Conservation (phyloP, 169 alveolate species). For the Eimeria zaria region DNA sequence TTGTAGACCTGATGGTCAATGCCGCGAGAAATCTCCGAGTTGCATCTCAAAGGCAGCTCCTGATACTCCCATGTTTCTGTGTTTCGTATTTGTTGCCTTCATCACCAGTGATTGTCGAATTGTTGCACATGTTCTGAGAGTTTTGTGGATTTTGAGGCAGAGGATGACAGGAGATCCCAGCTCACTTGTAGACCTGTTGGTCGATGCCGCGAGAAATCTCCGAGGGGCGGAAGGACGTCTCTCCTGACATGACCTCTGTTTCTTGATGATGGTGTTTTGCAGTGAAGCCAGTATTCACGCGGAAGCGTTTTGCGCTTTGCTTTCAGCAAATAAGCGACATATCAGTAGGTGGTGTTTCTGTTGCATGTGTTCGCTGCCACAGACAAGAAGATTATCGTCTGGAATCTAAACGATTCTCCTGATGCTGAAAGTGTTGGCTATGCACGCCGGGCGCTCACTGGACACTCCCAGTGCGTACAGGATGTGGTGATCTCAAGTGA, state of each 20-base stretch:
- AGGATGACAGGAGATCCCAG: constrained; percentile 90
- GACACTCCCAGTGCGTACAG: constrained; percentile 97
- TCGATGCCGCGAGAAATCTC: constrained; percentile 87
- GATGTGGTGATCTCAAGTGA: constrained; percentile 97
- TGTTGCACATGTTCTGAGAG: background rate
- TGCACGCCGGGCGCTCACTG: constrained; percentile 90
- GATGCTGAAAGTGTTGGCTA: constrained; percentile 85
- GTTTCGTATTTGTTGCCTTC: background rate
- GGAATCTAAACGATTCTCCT: constrained; percentile 83
- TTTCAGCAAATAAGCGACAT: background rate
- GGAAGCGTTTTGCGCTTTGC: background rate
- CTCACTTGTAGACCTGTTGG: constrained; percentile 89
- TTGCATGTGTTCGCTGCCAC: constrained; percentile 21
- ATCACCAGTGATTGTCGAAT: background rate
- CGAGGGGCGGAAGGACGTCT: background rate
- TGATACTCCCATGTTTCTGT: background rate
- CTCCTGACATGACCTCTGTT: background rate
- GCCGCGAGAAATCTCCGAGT: constrained; percentile 86
- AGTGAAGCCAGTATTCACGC: background rate
- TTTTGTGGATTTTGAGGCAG: background rate
- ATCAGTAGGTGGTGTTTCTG: background rate
- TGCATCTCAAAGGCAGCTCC: background rate
- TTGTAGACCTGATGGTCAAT: constrained; percentile 85
- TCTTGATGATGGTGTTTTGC: background rate
- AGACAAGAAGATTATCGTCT: constrained; percentile 87